Base-by-base conservation (phyloP, 768 basidiomycete species). In the Hygrocybe punicea region DNA sequence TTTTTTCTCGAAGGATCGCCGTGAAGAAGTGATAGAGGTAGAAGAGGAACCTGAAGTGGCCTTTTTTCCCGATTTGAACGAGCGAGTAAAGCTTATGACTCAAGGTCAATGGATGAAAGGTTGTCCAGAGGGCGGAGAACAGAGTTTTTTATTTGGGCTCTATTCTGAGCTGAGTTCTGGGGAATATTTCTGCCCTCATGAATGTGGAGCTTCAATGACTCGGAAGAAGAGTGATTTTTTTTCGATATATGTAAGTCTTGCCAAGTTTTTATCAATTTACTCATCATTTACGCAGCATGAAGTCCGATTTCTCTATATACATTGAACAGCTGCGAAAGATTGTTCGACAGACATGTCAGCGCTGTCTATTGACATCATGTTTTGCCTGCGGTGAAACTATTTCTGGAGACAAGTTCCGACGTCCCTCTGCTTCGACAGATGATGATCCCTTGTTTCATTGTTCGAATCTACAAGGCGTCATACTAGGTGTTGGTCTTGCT, bases 81-180 rank as follows among this genome's bases (percentile, higher is more conserved):
- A 83, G 55, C 71, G 71, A 16, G 77, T 84, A 33, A 82, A 82
- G 61, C 73, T 94, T 39, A 84, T 96, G 82, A 86, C 86, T 19
- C 89, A 91, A 70, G 91, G 91, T 24, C 86, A 94, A 67, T 97
- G 93, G 93, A 97, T 97, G 94, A 91, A 90, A 68, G 94, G 94
- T 17, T 97, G 94, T 71, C 93, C 94, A 0, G 93, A 96, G 69
- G 91, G 90, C 51, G 85, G 87, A 65, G 93, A 97, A 69, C 93
- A 97, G 67, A 84, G 84, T 57, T 89, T 89, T 73, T 76, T 97
- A 51, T 97, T 97, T 73, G 81, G 85, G 60, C 80, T 93, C 29
- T 95, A 93, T 69, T 81, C 85, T 47, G 81, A 88, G 61, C 78
- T 95, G 51, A 81, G 78, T 62, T 80, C 81, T 51, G 84, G 83